These are phyloP conservation scores for Pythium pectinolyticum DNA, from an alignment of 352 stramenopile species.

Conservation along the genomic window DNA sequence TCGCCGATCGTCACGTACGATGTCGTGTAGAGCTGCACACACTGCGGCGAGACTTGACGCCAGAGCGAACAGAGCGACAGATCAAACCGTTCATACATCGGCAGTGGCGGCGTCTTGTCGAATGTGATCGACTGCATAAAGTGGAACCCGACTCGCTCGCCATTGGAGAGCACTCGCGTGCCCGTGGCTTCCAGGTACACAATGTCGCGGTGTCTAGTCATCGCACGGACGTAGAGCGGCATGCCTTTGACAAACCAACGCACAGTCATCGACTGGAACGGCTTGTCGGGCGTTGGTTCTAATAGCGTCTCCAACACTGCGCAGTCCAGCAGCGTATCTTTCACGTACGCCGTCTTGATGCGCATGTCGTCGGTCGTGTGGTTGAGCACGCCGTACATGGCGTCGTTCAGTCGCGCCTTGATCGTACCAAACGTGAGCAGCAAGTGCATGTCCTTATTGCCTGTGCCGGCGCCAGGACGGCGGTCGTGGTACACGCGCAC, in stretches of 20 bases:
- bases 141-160: constrained; percentile 57
- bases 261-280: constrained; percentile 55
- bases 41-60: constrained; percentile 28
- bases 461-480: constrained; percentile 23
- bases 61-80: constrained; percentile 57
- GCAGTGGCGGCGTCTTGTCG: constrained; percentile 38
- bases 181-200: constrained; percentile 60
- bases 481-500: constrained; percentile 47
- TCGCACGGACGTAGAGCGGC: constrained; percentile 37
- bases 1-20: constrained; percentile 38
- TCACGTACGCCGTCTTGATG: constrained; percentile 47
- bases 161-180: constrained; percentile 33
- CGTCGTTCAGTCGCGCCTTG: constrained; percentile 47
- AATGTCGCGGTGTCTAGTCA: constrained; percentile 50
- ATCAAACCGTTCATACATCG: constrained; percentile 38
- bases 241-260: constrained; percentile 59
- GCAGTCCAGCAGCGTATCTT: constrained; percentile 41
- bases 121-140: constrained; percentile 63
- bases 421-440: constrained; percentile 37
- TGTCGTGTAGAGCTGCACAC: constrained; percentile 34
- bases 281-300: constrained; percentile 34
- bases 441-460: constrained; percentile 7
- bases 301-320: constrained; percentile 48
- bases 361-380: constrained; percentile 45
- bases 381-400: constrained; percentile 51